Percentiles rank a stretch among this genome's conserved stretches.
phyloP scores from a whole-genome alignment of 2,329 filamentous ascomycete species.

The Fusarium equiseti region DNA sequence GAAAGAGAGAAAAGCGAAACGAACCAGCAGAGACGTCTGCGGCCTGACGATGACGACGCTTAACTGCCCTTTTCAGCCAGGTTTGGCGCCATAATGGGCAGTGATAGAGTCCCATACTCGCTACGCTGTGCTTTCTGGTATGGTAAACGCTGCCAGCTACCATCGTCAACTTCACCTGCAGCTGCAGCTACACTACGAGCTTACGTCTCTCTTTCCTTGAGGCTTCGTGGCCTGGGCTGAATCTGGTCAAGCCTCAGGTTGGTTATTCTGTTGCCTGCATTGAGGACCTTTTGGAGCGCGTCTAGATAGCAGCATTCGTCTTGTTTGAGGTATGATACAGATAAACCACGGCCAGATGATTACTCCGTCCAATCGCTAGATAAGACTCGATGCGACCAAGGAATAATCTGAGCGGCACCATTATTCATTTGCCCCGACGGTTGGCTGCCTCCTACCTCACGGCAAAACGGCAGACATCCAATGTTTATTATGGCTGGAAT shows the following conservation, averaged over 20 bases:
- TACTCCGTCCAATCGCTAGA: constrained; percentile 27
- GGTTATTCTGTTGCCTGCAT: constrained; percentile 36
- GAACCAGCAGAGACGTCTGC: constrained; percentile 37
- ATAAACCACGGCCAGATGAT: constrained; percentile 28
- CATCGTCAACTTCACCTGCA: constrained; percentile 32
- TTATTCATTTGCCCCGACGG: constrained; percentile 5
- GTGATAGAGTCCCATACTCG: constrained; percentile 33
- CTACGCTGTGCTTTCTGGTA: constrained; percentile 31
- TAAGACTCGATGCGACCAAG: constrained; percentile 14
- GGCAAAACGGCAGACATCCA: constrained; percentile 31
- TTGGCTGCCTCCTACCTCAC: constrained; percentile 23
- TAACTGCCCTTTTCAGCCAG: constrained; percentile 44
- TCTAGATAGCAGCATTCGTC: constrained; percentile 20
- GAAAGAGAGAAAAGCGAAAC: constrained; percentile 20
- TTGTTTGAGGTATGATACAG: constrained; percentile 34
- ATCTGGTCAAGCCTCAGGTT: constrained; percentile 44
- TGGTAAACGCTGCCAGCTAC: constrained; percentile 23
- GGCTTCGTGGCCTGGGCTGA: constrained; percentile 46
- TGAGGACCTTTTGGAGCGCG: constrained; percentile 2
- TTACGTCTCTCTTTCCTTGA: constrained; percentile 39
- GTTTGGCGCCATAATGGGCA: constrained; percentile 33
- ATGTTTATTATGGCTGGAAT: constrained; percentile 26
- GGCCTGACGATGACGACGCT: constrained; percentile 52
- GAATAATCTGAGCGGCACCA: constrained; percentile 1
- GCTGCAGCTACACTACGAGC: constrained; percentile 33